phyloP scores from a whole-genome alignment of 1,284 basidiomycete genomes.

The Cutaneotrichosporon dermatis region DNA sequence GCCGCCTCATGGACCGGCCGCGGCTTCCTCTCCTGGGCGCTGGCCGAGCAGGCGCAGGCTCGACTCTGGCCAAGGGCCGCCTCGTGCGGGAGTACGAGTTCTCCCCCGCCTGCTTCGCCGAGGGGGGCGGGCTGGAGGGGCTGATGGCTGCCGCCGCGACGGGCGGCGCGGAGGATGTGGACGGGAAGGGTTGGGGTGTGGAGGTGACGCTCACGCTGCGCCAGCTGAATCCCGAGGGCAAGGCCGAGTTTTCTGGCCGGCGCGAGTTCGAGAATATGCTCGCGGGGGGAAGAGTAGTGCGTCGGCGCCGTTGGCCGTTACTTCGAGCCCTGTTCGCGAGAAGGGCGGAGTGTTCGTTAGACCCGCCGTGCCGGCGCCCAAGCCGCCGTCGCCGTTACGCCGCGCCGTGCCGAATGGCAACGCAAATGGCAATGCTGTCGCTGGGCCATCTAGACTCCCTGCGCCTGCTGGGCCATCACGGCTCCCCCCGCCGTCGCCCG shows the following conservation, averaged over 20 bases:
- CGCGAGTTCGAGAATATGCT: conserved; percentile 41
- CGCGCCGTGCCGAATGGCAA: neutral
- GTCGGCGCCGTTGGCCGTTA: conserved; percentile 12
- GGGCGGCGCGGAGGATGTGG: conserved; percentile 19
- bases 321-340: conserved; percentile 3
- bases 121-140: conserved; percentile 38
- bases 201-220: conserved; percentile 40
- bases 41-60: conserved; percentile 29
- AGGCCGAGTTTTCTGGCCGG: conserved; percentile 32
- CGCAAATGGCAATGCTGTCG: neutral
- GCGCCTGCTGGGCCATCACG: neutral
- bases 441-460: neutral
- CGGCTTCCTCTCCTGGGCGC: conserved; percentile 43
- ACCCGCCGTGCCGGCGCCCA: conserved; percentile 6
- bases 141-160: conserved; percentile 33
- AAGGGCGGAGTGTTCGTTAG: conserved; percentile 5
- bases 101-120: conserved; percentile 27
- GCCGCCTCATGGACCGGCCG: conserved; percentile 32
- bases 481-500: neutral
- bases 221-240: conserved; percentile 39
- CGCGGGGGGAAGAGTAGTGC: conserved; percentile 16
- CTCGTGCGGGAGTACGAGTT: conserved; percentile 40
- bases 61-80: conserved; percentile 35
- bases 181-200: conserved; percentile 44
- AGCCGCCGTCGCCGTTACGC: conserved; percentile 9